phyloP scores from a whole-genome alignment of 129 eudicot genomes.

The Rutidosis leptorrhynchoides region DNA sequence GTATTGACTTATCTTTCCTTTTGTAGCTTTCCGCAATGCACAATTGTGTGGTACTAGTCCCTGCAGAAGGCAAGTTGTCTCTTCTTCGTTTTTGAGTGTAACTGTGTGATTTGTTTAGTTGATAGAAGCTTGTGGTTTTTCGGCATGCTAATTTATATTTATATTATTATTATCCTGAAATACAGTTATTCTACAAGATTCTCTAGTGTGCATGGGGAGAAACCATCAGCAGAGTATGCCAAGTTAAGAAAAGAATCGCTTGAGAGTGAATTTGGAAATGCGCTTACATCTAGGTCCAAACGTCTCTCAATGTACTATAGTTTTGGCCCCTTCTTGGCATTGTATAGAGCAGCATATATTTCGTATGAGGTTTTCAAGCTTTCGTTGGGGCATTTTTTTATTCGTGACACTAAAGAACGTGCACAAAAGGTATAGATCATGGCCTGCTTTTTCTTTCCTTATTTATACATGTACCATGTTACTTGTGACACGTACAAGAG shows the following conservation, averaged over 20 bases:
- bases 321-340: slow-evolving; percentile 90
- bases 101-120: slow-evolving; percentile 11
- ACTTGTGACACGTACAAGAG: background rate
- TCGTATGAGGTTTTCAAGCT: slow-evolving; percentile 82
- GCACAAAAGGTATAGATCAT: slow-evolving; percentile 54
- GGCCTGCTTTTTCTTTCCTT: background rate
- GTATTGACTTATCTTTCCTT: background rate
- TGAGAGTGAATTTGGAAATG: slow-evolving; percentile 83
- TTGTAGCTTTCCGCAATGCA: slow-evolving; percentile 32
- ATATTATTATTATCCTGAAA: background rate
- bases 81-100: background rate
- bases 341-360: slow-evolving; percentile 86
- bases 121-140: background rate
- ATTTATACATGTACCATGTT: background rate
- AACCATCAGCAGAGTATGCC: slow-evolving; percentile 92
- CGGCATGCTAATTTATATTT: background rate
- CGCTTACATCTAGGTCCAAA: slow-evolving; percentile 62
- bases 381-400: slow-evolving; percentile 60
- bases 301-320: slow-evolving; percentile 59
- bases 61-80: slow-evolving; percentile 30
- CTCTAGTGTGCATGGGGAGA: slow-evolving; percentile 85
- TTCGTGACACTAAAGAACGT: slow-evolving; percentile 68
- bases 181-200: slow-evolving; percentile 73
- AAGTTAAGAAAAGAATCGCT: slow-evolving; percentile 82
- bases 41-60: slow-evolving; percentile 22